Base-by-base conservation (phyloP, 352 stramenopile species). In the Globisporangium paroecandrum region DNA sequence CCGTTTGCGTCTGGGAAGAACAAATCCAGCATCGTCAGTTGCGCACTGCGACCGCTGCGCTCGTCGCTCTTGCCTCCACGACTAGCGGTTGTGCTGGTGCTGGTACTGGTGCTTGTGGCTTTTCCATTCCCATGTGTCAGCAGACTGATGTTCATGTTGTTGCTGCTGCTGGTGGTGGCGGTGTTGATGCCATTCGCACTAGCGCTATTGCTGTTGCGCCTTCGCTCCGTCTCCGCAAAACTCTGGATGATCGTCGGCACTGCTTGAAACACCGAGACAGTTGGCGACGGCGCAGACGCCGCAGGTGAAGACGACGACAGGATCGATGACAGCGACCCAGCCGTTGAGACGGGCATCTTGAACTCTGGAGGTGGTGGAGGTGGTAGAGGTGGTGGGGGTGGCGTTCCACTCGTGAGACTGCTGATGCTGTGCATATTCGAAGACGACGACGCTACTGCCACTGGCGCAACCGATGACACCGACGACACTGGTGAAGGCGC, bases 21-120 rank as follows among this genome's bases (percentile, higher is more conserved):
- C 22, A 89, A 74, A 13, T 92, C 84, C 27, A 81, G 84, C 58
- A 92, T 71, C 5, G 82, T 87, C 67, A 77, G 72, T 69, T 61
- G 41, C 20, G 58, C 12, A 18, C 36, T 25, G 5, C 54, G 36
- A n/a, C 38, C 27, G 9, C 73, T 75, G 29, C 65, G 68, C 6
- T 62, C 60, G 34, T 66, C 62, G 49, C 66, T 68, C 41, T 78
- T 76, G 36, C 49, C 7, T 43, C 77, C 73, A 29, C 65, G 43
- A 61, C 24, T 10, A 22, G 12, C 4, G 27, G 3, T 43, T 18
- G 58, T 24, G 27, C 15, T 70, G 27, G 27, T 32, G 3, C 27
- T 32, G 25, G 25, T 27, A 27, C n/a, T n/a, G 24, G 20, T 20
- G 41, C 22, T 62, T n/a, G 32, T 32, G 29, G 22, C 25, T 36